phyloP scores from a whole-genome alignment of 805 yeast species.

The Hanseniaspora pseudoguilliermondii region DNA sequence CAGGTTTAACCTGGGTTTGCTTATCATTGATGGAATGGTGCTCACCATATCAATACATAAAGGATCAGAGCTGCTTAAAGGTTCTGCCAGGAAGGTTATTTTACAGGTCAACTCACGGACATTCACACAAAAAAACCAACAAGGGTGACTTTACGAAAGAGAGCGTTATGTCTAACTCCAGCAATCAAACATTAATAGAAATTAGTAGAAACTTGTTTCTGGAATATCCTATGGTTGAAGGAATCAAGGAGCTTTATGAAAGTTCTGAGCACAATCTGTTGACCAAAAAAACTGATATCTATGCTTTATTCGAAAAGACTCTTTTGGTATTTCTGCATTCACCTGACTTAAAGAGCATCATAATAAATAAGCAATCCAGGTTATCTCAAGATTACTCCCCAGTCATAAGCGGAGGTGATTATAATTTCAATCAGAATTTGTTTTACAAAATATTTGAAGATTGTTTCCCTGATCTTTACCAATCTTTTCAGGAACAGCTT shows the following conservation, averaged over 20 bases:
- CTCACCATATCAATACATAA: slow-evolving; percentile 31
- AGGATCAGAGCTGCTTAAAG: background rate
- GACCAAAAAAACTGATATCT: slow-evolving; percentile 37
- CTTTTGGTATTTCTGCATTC: slow-evolving; percentile 64
- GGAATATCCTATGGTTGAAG: slow-evolving; percentile 5
- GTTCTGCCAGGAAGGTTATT: slow-evolving; percentile 13
- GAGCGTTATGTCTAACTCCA: too few relatives aligned
- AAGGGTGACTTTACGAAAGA: background rate
- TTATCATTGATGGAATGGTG: slow-evolving; percentile 81
- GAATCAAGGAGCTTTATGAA: background rate
- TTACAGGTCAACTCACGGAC: slow-evolving; percentile 10
- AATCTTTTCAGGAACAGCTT: slow-evolving; percentile 69
- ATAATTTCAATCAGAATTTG: slow-evolving; percentile 27
- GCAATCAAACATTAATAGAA: background rate
- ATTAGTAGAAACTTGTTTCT: slow-evolving; percentile 3
- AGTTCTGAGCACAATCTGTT: background rate
- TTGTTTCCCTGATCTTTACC: slow-evolving; percentile 63
- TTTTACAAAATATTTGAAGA: slow-evolving; percentile 49
- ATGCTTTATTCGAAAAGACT: slow-evolving; percentile 62
- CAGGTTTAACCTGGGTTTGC: slow-evolving; percentile 80
- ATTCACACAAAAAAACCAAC: slow-evolving; percentile 17
- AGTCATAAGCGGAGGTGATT: slow-evolving; percentile 26
- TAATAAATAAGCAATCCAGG: slow-evolving; percentile 17
- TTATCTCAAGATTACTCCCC: slow-evolving; percentile 21
- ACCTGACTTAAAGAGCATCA: slow-evolving; percentile 37